A percentile compares a stretch with the other conserved stretches of the same genome.
phyloP scores from a whole-genome alignment of 108 stramenopile genomes.

The Pseudonitzschia multistriata region DNA sequence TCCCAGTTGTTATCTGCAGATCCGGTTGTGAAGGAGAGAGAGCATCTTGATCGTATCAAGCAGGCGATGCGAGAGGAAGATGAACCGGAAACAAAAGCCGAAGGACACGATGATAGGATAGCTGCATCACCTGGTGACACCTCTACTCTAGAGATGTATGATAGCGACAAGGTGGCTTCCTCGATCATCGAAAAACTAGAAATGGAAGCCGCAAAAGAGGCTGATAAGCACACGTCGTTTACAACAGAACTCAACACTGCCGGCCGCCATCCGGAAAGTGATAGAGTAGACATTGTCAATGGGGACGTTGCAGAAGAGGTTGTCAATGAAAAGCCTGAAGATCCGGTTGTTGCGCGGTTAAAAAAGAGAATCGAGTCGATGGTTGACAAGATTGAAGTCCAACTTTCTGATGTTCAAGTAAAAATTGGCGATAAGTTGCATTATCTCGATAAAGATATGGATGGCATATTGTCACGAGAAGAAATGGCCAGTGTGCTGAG shows the following conservation, averaged over 20 bases:
- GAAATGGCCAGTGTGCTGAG: constrained; percentile 83
- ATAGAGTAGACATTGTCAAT: not conserved
- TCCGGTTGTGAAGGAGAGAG: constrained; percentile 76
- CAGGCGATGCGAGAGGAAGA: constrained; percentile 51
- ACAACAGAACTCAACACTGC: constrained; percentile 29
- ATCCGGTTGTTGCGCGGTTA: constrained; percentile 58
- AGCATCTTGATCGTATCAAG: constrained; percentile 70
- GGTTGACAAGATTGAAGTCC: constrained; percentile 90
- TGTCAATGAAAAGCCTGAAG: constrained; percentile 41
- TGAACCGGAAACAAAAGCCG: constrained; percentile 25
- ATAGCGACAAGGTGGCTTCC: constrained; percentile 35
- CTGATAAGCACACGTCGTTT: constrained; percentile 46
- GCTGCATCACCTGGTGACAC: not conserved
- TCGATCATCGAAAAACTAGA: constrained; percentile 44
- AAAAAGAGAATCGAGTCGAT: constrained; percentile 83
- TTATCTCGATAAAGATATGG: constrained; percentile 93
- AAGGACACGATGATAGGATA: constrained; percentile 13
- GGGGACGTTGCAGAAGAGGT: constrained; percentile 17
- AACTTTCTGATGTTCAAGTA: constrained; percentile 84
- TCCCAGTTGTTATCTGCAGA: constrained; percentile 72
- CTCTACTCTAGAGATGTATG: constrained; percentile 20
- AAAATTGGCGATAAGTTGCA: constrained; percentile 96
- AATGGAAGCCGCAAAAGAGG: constrained; percentile 43
- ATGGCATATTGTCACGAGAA: constrained; percentile 83
- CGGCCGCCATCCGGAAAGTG: constrained; percentile 10